Base-by-base conservation (phyloP, 345 rosid species). In the Dovyalis caffra region DNA sequence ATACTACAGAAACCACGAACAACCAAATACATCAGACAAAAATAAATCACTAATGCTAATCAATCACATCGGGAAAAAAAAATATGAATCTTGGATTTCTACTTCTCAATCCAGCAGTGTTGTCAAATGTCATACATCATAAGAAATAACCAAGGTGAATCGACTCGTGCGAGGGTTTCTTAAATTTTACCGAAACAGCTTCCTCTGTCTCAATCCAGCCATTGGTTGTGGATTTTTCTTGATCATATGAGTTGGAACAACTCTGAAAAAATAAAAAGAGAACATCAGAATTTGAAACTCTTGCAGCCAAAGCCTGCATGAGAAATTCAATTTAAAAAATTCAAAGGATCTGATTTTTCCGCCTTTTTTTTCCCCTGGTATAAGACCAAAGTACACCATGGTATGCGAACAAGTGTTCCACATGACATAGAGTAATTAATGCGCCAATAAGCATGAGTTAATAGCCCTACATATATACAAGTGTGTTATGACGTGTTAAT, bases 131-230 rank as follows among this genome's bases (percentile, higher is more conserved):
- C 9, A 37, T 3, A 51, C 66, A 68, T 87, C 86, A 86, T 37
- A 79, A 77, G 80, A 88, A 86, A 75, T 72, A 85, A 67, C 72
- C 77, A 7, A 69, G 72, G 58, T 79, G 82, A 61, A 77, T 76
- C 33, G 74, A 72, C 67, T 82, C 86, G 21, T 84, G 65, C 28
- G 83, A 57, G 10, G 85, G 62, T 69, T 82, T 79, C 85, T 91
- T 97, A 6, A 80, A 79, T 76, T 95, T 96, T 51, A 88, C 85
- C 6, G 80, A 58, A 61, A 88, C 77, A 53, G 71, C 82, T 81
- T 89, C 94, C 87, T 89, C 92, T 1, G 86, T 81, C 61, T 83
- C 82, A 56, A 76, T 43, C 98, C 98, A 93, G 31, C 81, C 88
- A 0, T 81, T 84, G 33, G 11, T 29, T 45, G 14, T 67, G 66